These are phyloP conservation scores for Suhomyces bolitotheri DNA, from an alignment of 1,139 yeast genomes.

Conservation along the genomic window DNA sequence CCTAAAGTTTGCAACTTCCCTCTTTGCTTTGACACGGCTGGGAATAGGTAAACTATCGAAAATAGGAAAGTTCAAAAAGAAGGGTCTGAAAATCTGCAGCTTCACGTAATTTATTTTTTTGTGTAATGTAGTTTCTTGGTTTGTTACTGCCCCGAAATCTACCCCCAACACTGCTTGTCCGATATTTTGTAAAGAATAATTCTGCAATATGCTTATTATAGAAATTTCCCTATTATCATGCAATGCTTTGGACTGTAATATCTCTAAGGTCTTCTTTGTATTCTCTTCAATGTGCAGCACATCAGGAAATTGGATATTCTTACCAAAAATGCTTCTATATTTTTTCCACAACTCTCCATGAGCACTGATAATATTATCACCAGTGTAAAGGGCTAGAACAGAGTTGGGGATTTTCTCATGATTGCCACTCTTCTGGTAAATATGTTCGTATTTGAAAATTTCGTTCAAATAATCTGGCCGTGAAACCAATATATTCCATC, in stretches of 20 bases:
- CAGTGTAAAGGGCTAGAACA: constrained; percentile 56
- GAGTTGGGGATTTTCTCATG: constrained; percentile 60
- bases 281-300: constrained; percentile 35
- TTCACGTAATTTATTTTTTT: constrained; percentile 45
- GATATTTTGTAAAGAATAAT: constrained; percentile 51
- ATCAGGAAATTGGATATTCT: constrained; percentile 55
- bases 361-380: constrained; percentile 63
- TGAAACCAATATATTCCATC: constrained; percentile 61
- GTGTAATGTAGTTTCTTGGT: constrained; percentile 35
- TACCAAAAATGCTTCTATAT: constrained; percentile 48
- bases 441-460: constrained; percentile 49
- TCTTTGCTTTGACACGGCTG: constrained; percentile 45
- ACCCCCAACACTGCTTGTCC: constrained; percentile 54
- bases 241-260: constrained; percentile 13
- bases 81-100: constrained; percentile 55
- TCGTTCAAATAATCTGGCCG: constrained; percentile 49
- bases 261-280: constrained; percentile 26
- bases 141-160: constrained; percentile 35
- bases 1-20: constrained; percentile 46
- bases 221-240: constrained; percentile 16
- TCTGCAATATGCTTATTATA: constrained; percentile 47
- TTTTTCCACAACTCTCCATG: constrained; percentile 56
- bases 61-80: constrained; percentile 55
- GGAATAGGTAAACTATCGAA: constrained; percentile 54
- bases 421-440: constrained; percentile 61